Conservation (phyloP, 192 early-diverging fungal genomes). For the Backusella mclennaniae region DNA sequence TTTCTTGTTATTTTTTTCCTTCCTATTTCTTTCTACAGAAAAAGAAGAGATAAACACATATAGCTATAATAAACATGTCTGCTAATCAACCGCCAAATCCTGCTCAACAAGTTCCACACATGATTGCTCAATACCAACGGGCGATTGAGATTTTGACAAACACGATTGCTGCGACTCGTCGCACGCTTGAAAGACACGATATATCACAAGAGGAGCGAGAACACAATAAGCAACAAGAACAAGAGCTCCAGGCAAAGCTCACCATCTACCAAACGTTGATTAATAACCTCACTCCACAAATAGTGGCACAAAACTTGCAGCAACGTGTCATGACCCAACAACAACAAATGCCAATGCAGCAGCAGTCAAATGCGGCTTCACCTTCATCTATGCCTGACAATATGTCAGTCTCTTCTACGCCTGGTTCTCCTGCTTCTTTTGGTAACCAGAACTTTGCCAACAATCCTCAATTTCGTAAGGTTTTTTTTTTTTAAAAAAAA, state of each 20-base stretch:
- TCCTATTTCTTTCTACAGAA: not conserved
- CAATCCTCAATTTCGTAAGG: conserved; percentile 6
- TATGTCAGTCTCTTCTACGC: conserved; percentile 16
- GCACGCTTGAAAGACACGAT: conserved; percentile 22
- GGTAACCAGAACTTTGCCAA: not conserved
- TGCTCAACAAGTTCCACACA: conserved; percentile 11
- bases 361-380: conserved; percentile 8
- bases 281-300: conserved; percentile 20
- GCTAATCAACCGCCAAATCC: conserved; percentile 11
- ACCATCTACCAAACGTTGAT: conserved; percentile 28
- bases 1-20: not conserved
- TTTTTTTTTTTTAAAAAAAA: too few species aligned
- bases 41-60: not conserved
- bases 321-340: conserved; percentile 18
- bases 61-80: conserved; percentile 4
- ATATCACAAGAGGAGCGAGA: conserved; percentile 28
- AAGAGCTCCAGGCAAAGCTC: conserved; percentile 24
- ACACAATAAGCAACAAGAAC: conserved; percentile 14
- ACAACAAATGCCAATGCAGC: not conserved
- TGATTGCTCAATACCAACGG: conserved; percentile 31
- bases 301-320: conserved; percentile 24
- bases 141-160: conserved; percentile 18
- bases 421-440: conserved; percentile 30
- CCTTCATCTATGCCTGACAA: not conserved
- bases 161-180: conserved; percentile 18